Evolutionary conservation across 768 basidiomycete genomes (phyloP), one percentile per base, ranked within the genome.

Genomic region (Boletus huronensis): DNA sequence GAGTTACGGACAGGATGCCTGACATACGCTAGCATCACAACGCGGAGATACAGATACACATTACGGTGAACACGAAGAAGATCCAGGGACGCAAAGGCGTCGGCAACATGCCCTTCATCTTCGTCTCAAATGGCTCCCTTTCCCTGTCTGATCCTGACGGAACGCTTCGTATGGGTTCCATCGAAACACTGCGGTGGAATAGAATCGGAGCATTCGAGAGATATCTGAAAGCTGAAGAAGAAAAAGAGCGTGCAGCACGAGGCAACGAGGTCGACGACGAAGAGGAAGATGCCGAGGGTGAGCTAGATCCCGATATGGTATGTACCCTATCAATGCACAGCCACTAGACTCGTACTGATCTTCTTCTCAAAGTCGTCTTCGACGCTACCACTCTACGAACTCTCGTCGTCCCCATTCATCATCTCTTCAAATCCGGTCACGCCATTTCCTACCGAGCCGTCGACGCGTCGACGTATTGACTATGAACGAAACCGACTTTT

Each of bases 81-180:
- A 67, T 88, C 14, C 78, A 78, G 11, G 67, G 72, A 2, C 80
- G 85, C 10, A 78, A 77, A 57, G 87, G 87, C 5, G 68, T 67
- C 2, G 80, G 85, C 4, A 87, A 88, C 62, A 74, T 74, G 26
- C 88, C 87, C 0, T 77, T 77, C 55, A 72, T 88, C 10, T 88
- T 90, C 65, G 59, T 61, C 7, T 84, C 83, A 1, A 70, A 72
- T 21, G 82, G 82, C 0, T 71, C 68, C 3, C 38, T 69, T 35
- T 67, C 64, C n/a, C 28, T 70, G 26, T 64, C 59, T 9, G 21
- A 63, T 40, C 70, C 67, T 2, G 61, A 53, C 1, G 55, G 29
- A 19, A 63, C 63, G 23, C 50, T 69, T 45, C 63, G 58, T 3
- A 60, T 65, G 49, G 61, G 67, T 25, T 44, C 54, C 2, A 36